These are phyloP conservation scores for Chalaropsis ovoidea DNA, from an alignment of 2,329 filamentous ascomycete species.

Conservation along the genomic window DNA sequence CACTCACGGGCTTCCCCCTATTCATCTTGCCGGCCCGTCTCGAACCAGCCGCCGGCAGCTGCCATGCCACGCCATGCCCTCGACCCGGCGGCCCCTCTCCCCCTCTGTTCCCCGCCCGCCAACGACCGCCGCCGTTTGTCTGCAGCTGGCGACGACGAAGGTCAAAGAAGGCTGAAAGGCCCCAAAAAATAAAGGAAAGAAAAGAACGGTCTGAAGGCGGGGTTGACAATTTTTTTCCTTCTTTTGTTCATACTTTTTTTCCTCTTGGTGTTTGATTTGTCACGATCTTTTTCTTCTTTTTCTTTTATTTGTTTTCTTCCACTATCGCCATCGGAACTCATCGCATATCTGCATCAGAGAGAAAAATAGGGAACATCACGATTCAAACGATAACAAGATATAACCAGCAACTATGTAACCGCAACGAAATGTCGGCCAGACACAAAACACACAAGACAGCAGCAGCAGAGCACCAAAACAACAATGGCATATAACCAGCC, in stretches of 20 bases:
- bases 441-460: background rate
- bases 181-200: no score
- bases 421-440: background rate
- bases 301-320: background rate
- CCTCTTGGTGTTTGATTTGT: background rate
- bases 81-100: no score
- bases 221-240: background rate
- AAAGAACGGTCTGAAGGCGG: background rate
- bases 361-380: conserved; percentile 1
- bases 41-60: conserved; percentile 13
- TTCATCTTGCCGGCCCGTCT: background rate
- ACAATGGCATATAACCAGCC: no score
- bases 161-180: background rate
- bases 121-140: background rate
- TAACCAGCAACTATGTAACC: background rate
- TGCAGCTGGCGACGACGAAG: conserved; percentile 6
- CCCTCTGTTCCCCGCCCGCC: no score
- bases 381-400: background rate
- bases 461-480: background rate
- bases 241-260: background rate
- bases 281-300: background rate
- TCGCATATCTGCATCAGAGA: background rate
- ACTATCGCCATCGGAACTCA: background rate
- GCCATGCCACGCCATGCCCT: background rate
- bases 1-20: background rate